These are phyloP conservation scores for Saccharomyces hybrid DNA, from an alignment of 1,139 yeast species.

Conservation along the genomic window DNA sequence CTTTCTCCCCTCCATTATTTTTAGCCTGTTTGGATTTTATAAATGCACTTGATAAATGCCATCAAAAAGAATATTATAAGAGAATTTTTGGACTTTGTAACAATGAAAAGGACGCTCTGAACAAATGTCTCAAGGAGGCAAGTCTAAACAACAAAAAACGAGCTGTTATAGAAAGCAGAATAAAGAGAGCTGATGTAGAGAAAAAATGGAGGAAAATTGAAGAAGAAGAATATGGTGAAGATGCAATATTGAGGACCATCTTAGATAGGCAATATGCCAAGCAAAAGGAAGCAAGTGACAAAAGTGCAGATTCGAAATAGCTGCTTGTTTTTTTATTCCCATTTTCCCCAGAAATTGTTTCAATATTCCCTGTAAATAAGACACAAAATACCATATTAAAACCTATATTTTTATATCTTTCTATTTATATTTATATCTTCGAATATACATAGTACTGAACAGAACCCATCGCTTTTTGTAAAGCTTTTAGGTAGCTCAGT, in stretches of 20 bases:
- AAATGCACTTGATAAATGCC: slow-evolving; percentile 87
- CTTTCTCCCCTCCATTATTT: background rate
- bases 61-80: slow-evolving; percentile 58
- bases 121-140: slow-evolving; percentile 72
- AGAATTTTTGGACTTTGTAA: slow-evolving; percentile 84
- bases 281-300: slow-evolving; percentile 2
- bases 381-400: background rate
- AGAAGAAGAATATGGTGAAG: slow-evolving; percentile 78
- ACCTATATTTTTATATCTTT: slow-evolving; percentile 2
- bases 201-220: slow-evolving; percentile 52
- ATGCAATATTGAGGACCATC: slow-evolving; percentile 61
- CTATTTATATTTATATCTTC: slow-evolving; percentile 14
- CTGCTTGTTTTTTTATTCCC: background rate
- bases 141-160: slow-evolving; percentile 61
- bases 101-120: slow-evolving; percentile 70
- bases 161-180: slow-evolving; percentile 51
- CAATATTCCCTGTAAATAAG: background rate
- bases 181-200: slow-evolving; percentile 49
- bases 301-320: background rate
- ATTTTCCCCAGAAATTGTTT: background rate
- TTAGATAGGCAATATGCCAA: slow-evolving; percentile 39
- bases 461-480: slow-evolving; percentile 14
- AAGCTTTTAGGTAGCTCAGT: slow-evolving; percentile 27
- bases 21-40: slow-evolving; percentile 71
- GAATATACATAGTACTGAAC: slow-evolving; percentile 9